Evolutionary conservation across 257 asterid genomes (phyloP).

Genomic region (Thymus quinquecostatus): DNA sequence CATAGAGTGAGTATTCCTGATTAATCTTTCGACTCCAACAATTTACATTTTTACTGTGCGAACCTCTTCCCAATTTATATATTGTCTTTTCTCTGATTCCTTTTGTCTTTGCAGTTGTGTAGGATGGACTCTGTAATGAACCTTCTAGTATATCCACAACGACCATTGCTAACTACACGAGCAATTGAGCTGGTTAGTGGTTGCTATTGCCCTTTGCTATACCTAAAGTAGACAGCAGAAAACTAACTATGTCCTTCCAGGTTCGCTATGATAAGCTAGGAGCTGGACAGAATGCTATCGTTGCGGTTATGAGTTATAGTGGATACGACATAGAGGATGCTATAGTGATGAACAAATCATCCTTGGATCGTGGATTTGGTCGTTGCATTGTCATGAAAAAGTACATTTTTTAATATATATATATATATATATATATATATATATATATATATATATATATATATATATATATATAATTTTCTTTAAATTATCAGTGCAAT

Average conservation of each 20-base stretch:
- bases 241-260: slow-evolving; percentile 45
- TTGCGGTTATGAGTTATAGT: slow-evolving; percentile 98
- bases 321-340: slow-evolving; percentile 99
- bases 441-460: slow-evolving; percentile 30
- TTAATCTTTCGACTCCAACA: neutral
- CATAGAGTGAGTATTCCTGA: neutral
- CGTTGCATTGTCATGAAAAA: slow-evolving; percentile 92
- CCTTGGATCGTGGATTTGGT: slow-evolving; percentile 99
- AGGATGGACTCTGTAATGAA: slow-evolving; percentile 87
- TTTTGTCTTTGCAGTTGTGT: slow-evolving; percentile 53
- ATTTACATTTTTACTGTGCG: neutral
- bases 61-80: neutral
- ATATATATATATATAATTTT: slow-evolving; percentile 28
- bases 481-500: neutral
- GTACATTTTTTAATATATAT: slow-evolving; percentile 42
- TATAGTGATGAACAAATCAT: slow-evolving; percentile 94
- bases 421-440: slow-evolving; percentile 30
- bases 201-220: slow-evolving; percentile 19
- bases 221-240: neutral
- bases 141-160: slow-evolving; percentile 95
- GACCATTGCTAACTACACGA: slow-evolving; percentile 90
- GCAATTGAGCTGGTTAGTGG: slow-evolving; percentile 90
- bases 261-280: slow-evolving; percentile 88
- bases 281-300: slow-evolving; percentile 98
- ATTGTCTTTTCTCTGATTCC: slow-evolving; percentile 1